Conservation (phyloP, 2,329 filamentous ascomycete genomes). For the Bimuria novae-zelandiae region DNA sequence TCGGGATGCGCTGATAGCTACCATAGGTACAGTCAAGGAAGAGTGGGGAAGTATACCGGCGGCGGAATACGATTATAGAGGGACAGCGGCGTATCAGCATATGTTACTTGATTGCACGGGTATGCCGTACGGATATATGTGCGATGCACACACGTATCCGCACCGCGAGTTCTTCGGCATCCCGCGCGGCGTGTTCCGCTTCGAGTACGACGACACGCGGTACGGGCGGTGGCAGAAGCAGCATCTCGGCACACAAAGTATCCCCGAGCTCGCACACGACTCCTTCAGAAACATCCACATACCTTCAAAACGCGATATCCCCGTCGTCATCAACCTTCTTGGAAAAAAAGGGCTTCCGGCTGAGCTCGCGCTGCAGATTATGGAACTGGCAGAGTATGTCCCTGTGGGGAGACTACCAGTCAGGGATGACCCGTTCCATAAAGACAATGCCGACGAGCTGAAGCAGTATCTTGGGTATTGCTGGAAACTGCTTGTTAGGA, state of each 20-base stretch:
- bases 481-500: neutral
- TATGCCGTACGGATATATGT: neutral
- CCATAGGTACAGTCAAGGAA: too few relatives aligned
- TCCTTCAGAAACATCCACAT: neutral
- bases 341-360: conserved; percentile 8
- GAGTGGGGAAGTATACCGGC: too few relatives aligned
- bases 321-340: conserved; percentile 9
- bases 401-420: neutral
- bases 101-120: conserved; percentile 1
- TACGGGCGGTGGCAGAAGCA: neutral
- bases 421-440: conserved; percentile 12
- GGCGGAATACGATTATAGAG: neutral
- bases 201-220: neutral
- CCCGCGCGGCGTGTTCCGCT: neutral
- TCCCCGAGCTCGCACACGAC: neutral
- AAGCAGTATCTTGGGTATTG: conserved; percentile 13
- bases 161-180: conserved; percentile 4
- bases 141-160: conserved; percentile 3
- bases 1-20: neutral
- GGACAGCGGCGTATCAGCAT: neutral
- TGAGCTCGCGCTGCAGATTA: conserved; percentile 13
- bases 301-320: conserved; percentile 1
- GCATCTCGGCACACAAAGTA: neutral
- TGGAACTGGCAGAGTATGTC: conserved; percentile 12
- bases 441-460: conserved; percentile 14